Evolutionary conservation across 805 yeast species (phyloP), one percentile per base, ranked within the genome.

Genomic region (Wickerhamiella dianesei): DNA sequence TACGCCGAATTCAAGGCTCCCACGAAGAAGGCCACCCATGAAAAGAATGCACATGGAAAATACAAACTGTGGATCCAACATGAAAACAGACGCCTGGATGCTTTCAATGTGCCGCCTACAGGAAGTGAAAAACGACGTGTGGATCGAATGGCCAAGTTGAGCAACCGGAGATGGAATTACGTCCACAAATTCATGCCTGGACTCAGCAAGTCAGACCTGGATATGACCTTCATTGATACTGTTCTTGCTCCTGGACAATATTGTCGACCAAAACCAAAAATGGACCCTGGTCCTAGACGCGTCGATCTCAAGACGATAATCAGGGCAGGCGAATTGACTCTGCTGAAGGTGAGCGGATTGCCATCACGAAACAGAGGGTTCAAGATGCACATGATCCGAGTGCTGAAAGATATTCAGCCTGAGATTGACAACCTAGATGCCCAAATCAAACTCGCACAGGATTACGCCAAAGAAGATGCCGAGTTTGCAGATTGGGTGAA

Each of bases 341-440:
- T 54, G 21, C 44, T 55, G 19, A 51, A 50, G 2, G 50, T 54
- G 22, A 47, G 48, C n/a, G 59, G 59, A 14, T 18, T 40, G 14
- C 25, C 13, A 14, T 29, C 40, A 40, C 53, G 48, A 2, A 35
- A 37, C n/a, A 36, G 44, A 3, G 57, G 58, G 37, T 45, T 56
- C 41, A 35, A 44, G 9, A 22, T 48, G 37, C 48, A 47, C 20
- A 14, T 56, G 21, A 45, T 40, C 4, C 46, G 42, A 2, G 50
- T 49, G 22, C 44, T 46, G 22, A 18, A 25, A 9, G 48, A 47
- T 21, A 12, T 35, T 9, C 40, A 22, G n/a, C 39, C 45, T 16
- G 36, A 17, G 3, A 18, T 43, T 2, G 32, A n/a, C 12, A 35
- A 37, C 2, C 44, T 49, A 2, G 41, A 49, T 21, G 25, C 21